Conservation (phyloP, 2,329 filamentous ascomycete genomes). For the Colletotrichum paranaense region DNA sequence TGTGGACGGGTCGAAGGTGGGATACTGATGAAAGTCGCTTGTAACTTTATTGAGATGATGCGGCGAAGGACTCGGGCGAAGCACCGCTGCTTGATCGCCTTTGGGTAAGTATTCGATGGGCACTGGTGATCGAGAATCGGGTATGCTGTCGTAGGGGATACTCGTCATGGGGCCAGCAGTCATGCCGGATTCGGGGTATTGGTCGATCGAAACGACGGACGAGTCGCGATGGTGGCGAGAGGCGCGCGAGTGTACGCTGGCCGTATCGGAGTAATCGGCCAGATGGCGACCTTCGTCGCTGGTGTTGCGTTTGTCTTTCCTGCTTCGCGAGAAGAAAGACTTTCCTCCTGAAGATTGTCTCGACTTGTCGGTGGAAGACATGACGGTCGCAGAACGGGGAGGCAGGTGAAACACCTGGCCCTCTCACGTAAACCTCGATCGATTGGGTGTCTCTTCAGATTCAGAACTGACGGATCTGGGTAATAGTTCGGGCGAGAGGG, state of each 20-base stretch:
- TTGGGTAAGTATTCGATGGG: slow-evolving; percentile 79
- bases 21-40: slow-evolving; percentile 90
- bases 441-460: slow-evolving; percentile 25
- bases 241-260: slow-evolving; percentile 73
- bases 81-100: slow-evolving; percentile 70
- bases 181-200: slow-evolving; percentile 72
- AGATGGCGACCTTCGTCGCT: slow-evolving; percentile 69
- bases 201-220: slow-evolving; percentile 78
- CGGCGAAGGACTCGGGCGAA: slow-evolving; percentile 77
- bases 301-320: slow-evolving; percentile 74
- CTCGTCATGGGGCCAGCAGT: slow-evolving; percentile 86
- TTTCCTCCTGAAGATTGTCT: slow-evolving; percentile 81
- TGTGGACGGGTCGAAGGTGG: slow-evolving; percentile 71
- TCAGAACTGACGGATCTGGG: slow-evolving; percentile 31
- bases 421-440: slow-evolving; percentile 33
- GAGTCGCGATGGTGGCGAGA: slow-evolving; percentile 84
- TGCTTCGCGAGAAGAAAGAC: slow-evolving; percentile 90
- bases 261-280: slow-evolving; percentile 67
- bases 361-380: slow-evolving; percentile 79
- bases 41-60: slow-evolving; percentile 85
- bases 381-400: slow-evolving; percentile 43
- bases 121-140: slow-evolving; percentile 76
- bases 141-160: slow-evolving; percentile 84
- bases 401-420: slow-evolving; percentile 36
- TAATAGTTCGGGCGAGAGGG: slow-evolving; percentile 31